phyloP scores from a whole-genome alignment of 371 early-diverging fungal genomes.

The Mucor irregularis region DNA sequence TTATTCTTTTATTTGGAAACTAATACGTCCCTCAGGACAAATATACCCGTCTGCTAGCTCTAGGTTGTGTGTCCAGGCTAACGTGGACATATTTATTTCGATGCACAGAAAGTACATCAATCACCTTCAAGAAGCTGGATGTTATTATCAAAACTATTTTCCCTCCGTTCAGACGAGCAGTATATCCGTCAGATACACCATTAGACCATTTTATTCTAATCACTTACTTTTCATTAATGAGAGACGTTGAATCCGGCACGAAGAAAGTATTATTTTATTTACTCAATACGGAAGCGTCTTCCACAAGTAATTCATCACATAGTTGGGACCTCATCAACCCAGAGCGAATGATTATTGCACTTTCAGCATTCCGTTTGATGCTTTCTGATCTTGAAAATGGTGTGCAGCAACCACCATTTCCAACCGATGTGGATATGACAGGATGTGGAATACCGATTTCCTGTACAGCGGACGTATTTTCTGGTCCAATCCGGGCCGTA shows the following conservation, averaged over 20 bases:
- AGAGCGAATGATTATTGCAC: constrained; percentile 76
- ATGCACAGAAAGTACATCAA: constrained; percentile 70
- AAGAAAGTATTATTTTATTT: constrained; percentile 70
- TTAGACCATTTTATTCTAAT: constrained; percentile 80
- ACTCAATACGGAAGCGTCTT: constrained; percentile 56
- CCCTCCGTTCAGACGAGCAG: constrained; percentile 65
- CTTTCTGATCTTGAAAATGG: constrained; percentile 70
- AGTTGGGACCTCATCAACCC: constrained; percentile 61
- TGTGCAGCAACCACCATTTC: constrained; percentile 56
- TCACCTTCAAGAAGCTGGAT: constrained; percentile 64
- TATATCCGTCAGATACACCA: constrained; percentile 72
- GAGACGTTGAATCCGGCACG: constrained; percentile 79
- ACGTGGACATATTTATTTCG: constrained; percentile 94
- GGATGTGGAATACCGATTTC: constrained; percentile 32
- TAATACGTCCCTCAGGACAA: constrained; percentile 57
- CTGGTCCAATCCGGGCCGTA: constrained; percentile 35
- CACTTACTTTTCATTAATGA: constrained; percentile 76
- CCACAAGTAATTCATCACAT: constrained; percentile 44
- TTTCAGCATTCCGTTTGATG: constrained; percentile 72
- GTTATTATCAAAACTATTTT: constrained; percentile 69
- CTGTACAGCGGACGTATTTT: constrained; percentile 43
- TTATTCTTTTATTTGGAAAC: background rate
- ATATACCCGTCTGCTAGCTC: constrained; percentile 64
- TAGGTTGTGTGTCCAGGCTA: constrained; percentile 82
- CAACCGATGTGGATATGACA: constrained; percentile 51